These are phyloP conservation scores for Adansonia grandidieri DNA, from an alignment of 441 rosid species.

Conservation along the genomic window DNA sequence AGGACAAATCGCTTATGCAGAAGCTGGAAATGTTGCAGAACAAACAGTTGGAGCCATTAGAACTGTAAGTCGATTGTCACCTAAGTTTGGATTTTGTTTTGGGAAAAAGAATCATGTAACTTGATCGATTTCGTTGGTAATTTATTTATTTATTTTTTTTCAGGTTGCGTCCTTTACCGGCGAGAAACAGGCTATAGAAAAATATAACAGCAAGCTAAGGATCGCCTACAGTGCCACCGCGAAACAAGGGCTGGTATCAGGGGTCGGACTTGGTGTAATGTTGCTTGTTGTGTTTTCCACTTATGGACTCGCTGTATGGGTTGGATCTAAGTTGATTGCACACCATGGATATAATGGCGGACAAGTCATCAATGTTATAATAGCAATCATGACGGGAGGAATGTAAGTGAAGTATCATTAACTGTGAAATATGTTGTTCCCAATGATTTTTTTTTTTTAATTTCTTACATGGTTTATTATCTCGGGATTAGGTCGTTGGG, in stretches of 20 bases:
- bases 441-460: no score
- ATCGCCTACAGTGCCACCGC: conserved; percentile 52
- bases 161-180: conserved; percentile 82
- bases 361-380: conserved; percentile 56
- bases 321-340: conserved; percentile 55
- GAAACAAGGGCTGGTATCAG: conserved; percentile 67
- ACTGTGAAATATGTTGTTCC: not conserved
- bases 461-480: not conserved
- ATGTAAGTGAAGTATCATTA: conserved; percentile 39
- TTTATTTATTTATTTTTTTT: not conserved
- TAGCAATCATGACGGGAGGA: conserved; percentile 64
- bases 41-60: conserved; percentile 77
- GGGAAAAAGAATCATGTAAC: not conserved
- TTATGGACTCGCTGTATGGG: conserved; percentile 64
- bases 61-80: conserved; percentile 49
- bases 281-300: conserved; percentile 45
- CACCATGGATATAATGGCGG: conserved; percentile 69
- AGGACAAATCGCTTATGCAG: conserved; percentile 67
- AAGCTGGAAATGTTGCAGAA: conserved; percentile 70
- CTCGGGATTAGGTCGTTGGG: conserved; percentile 56
- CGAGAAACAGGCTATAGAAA: conserved; percentile 60
- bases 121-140: not conserved
- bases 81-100: not conserved
- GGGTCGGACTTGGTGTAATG: conserved; percentile 58
- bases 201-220: conserved; percentile 51